Percentiles rank a stretch among this genome's conserved stretches.
Conservation (phyloP, 805 yeast genomes). For the Pichia gijzeniarum region DNA sequence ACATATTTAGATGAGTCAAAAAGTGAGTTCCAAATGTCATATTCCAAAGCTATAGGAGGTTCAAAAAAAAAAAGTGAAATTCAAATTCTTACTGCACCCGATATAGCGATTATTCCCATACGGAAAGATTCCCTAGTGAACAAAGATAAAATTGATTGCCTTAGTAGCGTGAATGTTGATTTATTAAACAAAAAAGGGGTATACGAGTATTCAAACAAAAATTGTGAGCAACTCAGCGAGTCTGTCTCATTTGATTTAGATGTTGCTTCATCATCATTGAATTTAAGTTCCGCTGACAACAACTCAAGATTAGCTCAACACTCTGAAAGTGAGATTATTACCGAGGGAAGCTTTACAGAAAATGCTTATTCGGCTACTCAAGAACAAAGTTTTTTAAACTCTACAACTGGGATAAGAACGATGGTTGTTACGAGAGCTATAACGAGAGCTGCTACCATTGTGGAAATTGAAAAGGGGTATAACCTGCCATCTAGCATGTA, state of each 20-base stretch:
- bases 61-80: constrained; percentile 10
- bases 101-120: constrained; percentile 19
- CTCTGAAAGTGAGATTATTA: not conserved
- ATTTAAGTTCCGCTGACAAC: not conserved
- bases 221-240: not conserved
- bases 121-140: constrained; percentile 18
- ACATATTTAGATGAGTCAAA: not conserved
- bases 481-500: too few species aligned
- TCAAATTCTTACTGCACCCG: constrained; percentile 20
- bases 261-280: constrained; percentile 12
- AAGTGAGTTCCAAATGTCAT: constrained; percentile 4
- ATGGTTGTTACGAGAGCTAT: not conserved
- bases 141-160: too few species aligned
- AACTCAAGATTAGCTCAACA: not conserved
- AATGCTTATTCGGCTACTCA: too few species aligned
- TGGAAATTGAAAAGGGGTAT: too few species aligned
- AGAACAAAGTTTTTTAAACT: too few species aligned
- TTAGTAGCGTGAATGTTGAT: too few species aligned
- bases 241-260: too few species aligned
- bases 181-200: not conserved
- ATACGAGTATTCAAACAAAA: not conserved
- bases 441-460: not conserved
- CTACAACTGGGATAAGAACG: too few species aligned
- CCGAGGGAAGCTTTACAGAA: not conserved
- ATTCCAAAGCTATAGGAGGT: constrained; percentile 2